Base-by-base conservation (phyloP, 2,329 filamentous ascomycete species). In the Colletotrichum liriopes region DNA sequence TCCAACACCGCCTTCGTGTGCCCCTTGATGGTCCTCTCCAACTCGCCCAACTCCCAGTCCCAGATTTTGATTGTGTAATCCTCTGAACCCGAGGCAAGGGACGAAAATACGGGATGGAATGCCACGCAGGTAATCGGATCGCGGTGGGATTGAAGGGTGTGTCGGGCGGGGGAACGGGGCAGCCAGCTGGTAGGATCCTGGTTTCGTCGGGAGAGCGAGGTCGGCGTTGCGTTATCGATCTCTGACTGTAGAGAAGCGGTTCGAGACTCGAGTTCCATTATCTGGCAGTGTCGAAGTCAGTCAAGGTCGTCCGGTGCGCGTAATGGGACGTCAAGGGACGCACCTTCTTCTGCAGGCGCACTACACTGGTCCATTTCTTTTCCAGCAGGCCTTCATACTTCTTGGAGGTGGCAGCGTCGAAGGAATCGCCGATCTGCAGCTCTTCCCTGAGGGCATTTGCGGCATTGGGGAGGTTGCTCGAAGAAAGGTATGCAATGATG, bases 291-390 rank as follows among this genome's bases (percentile, higher is more conserved):
- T 5, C 47, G 8, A 39, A 20, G 37, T 71, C 63, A 66, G 66
- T 60, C 43, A 37, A n/a, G 16, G n/a, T 16, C 43, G 37, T 20
- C 23, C 7, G 49, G 43, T 11, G 41, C 29, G 9, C n/a, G 11
- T 18, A 16, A 3, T 14, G 9, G 7, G 12, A 14, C 20, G 54
- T 23, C 63, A 39, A 52, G 41, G 55, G 65, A 75, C 82, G 62
- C 83, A 93, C 94, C 93, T 98, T 98, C 84, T 98, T 98, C 84
- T 98, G 96, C 82, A 98, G 83, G 73, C 96, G 90, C 78, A 98
- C 95, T 37, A 98, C 93, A 78, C 94, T 96, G 26, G 96, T 98
- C 96, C 96, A 98, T 86, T 98, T 98, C 89, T 98, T 98, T 87
- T 98, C 96, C 76, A 98, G 84, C 37, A 98, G 84, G 1, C 94